Conservation (phyloP, 352 stramenopile genomes). For the Saprolegnia parasitica region DNA sequence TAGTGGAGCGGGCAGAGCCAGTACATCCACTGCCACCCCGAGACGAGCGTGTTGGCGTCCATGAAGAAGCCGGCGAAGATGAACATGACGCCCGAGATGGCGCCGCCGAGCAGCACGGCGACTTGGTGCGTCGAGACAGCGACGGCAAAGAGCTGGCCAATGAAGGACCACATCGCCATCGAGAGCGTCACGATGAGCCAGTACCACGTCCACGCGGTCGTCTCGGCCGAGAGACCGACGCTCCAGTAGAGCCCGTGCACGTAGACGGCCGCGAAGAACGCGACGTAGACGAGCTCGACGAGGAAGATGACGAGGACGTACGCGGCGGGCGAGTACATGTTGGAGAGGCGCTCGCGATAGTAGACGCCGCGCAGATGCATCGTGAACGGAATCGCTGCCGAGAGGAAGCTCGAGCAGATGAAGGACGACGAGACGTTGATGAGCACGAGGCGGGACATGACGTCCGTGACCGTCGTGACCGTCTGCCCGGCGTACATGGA, state of each 20-base stretch:
- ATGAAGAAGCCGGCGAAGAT: constrained; percentile 23
- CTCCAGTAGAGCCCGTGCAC: constrained; percentile 21
- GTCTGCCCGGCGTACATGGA: background rate
- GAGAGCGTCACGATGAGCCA: background rate
- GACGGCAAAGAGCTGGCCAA: constrained; percentile 13
- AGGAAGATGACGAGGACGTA: background rate
- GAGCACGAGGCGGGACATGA: constrained; percentile 7
- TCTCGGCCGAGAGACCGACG: background rate
- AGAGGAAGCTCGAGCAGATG: constrained; percentile 7
- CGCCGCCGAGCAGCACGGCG: constrained; percentile 6
- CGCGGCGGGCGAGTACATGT: constrained; percentile 16
- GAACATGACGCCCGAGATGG: constrained; percentile 7
- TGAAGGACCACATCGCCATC: constrained; percentile 14
- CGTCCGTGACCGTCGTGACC: background rate
- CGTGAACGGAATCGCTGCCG: constrained; percentile 8
- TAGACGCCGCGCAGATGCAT: constrained; percentile 1
- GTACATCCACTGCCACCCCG: constrained; percentile 28
- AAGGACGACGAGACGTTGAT: constrained; percentile 7
- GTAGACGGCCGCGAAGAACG: background rate
- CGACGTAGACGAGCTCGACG: constrained; percentile 4
- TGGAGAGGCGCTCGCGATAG: constrained; percentile 14
- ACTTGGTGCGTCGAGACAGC: constrained; percentile 13
- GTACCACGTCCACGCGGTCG: constrained; percentile 17
- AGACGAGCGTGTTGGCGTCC: constrained; percentile 19
- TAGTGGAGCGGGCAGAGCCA: constrained; percentile 25